A percentile compares a stretch with the other conserved stretches of the same genome.
phyloP scores from a whole-genome alignment of 345 rosid genomes.

The Euphorbia tirucalli region DNA sequence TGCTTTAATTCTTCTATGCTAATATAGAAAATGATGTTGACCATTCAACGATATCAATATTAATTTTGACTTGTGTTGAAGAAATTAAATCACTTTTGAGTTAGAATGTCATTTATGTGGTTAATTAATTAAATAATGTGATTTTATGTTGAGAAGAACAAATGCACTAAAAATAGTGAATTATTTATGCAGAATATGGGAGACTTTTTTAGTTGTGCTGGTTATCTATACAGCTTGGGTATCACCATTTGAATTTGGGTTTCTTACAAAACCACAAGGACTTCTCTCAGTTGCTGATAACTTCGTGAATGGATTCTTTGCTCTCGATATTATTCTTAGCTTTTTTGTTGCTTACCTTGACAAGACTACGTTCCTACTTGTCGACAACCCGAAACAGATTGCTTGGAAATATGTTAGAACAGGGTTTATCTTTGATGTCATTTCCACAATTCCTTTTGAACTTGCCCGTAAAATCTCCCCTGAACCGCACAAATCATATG shows the following conservation, averaged over 20 bases:
- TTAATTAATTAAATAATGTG: background rate
- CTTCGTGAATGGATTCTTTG: constrained; percentile 84
- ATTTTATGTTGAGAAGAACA: background rate
- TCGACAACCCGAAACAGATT: constrained; percentile 65
- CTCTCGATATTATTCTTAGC: constrained; percentile 70
- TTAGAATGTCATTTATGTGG: background rate
- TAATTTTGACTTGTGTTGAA: no score
- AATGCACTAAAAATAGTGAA: constrained; percentile 9
- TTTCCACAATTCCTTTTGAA: constrained; percentile 79
- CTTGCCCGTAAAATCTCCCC: constrained; percentile 58
- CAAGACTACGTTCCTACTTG: constrained; percentile 61
- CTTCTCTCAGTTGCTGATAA: constrained; percentile 69
- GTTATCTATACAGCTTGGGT: constrained; percentile 92
- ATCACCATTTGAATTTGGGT: constrained; percentile 90
- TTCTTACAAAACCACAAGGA: constrained; percentile 49
- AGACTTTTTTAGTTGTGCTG: constrained; percentile 62
- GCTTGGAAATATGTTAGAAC: constrained; percentile 75
- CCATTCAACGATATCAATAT: no score
- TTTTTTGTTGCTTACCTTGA: constrained; percentile 89
- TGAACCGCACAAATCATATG: constrained; percentile 48
- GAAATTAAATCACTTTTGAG: background rate
- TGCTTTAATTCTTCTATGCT: no score
- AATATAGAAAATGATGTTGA: no score
- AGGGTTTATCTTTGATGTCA: constrained; percentile 78
- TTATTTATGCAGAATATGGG: constrained; percentile 67